Conservation (phyloP, 2,329 filamentous ascomycete species). For the Botryotinia convoluta region DNA sequence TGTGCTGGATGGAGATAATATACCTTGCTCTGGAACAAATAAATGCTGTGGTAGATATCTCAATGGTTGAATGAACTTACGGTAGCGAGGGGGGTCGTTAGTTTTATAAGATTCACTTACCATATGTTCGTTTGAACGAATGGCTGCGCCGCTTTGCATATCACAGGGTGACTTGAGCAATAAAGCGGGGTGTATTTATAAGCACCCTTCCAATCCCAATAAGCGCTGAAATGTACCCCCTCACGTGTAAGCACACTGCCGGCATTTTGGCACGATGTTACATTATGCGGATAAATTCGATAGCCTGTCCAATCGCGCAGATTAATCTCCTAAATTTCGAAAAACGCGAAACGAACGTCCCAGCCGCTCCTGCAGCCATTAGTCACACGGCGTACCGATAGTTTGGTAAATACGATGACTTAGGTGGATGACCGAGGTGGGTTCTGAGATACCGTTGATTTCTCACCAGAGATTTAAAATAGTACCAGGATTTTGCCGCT, state of each 20-base stretch:
- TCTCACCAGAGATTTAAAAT: neutral
- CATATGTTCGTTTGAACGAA: neutral
- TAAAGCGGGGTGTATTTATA: neutral
- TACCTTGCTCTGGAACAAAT: too few relatives aligned
- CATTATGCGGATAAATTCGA: neutral
- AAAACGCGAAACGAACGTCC: neutral
- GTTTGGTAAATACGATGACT: neutral
- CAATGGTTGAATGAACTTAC: neutral
- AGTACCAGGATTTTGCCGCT: neutral
- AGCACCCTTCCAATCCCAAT: neutral
- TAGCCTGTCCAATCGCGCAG: neutral
- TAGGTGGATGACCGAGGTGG: neutral
- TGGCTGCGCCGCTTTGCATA: neutral
- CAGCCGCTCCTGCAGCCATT: neutral
- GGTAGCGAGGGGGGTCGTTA: too few relatives aligned
- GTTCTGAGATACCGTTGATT: neutral
- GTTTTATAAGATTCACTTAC: neutral
- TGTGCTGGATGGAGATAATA: neutral
- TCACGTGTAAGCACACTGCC: neutral
- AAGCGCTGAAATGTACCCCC: neutral
- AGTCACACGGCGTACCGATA: conserved; percentile 3
- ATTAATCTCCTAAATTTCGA: neutral
- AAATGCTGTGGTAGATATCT: neutral
- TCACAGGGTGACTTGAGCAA: neutral
- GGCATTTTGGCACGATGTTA: neutral